Evolutionary conservation across 495 filamentous ascomycete species (phyloP).

Genomic region (Neurospora cerealis): DNA sequence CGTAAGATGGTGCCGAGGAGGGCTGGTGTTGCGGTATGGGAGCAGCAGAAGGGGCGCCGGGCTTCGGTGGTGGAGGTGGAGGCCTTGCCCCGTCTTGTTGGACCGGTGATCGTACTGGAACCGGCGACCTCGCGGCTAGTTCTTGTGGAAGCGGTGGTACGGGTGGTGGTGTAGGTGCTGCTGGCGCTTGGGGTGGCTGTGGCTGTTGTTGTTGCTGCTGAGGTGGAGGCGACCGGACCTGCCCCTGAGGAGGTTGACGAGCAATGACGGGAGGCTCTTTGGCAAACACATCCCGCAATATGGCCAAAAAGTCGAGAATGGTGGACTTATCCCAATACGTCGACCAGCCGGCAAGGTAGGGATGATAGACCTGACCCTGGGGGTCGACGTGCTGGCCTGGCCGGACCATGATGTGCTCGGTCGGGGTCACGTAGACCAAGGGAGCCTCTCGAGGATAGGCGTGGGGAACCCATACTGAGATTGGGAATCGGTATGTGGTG

Average conservation of each 20-base stretch:
- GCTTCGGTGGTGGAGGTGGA: constrained; percentile 37
- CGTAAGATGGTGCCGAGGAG: neutral
- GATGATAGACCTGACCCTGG: constrained; percentile 93
- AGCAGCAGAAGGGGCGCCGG: constrained; percentile 16
- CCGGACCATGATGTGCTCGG: constrained; percentile 78
- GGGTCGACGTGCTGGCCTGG: constrained; percentile 90
- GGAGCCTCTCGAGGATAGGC: constrained; percentile 80
- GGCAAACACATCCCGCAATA: constrained; percentile 79
- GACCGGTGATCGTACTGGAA: constrained; percentile 1
- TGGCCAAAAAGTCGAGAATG: constrained; percentile 67
- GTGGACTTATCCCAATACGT: constrained; percentile 85
- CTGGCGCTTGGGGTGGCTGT: constrained; percentile 14
- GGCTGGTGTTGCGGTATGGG: constrained; percentile 16
- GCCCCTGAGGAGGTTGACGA: constrained; percentile 18
- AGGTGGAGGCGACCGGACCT: neutral
- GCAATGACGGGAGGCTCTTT: constrained; percentile 88
- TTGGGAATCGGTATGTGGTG: constrained; percentile 79
- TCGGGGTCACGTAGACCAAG: constrained; percentile 78
- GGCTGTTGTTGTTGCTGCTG: constrained; percentile 45
- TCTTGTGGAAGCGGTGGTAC: constrained; percentile 32
- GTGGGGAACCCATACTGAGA: constrained; percentile 93
- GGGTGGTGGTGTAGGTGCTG: constrained; percentile 24
- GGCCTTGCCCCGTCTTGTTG: constrained; percentile 17
- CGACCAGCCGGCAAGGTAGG: constrained; percentile 82
- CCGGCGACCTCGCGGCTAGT: constrained; percentile 13